These are phyloP conservation scores for Strigomonas culicis DNA, from an alignment of 208 protist genomes.

Conservation along the genomic window DNA sequence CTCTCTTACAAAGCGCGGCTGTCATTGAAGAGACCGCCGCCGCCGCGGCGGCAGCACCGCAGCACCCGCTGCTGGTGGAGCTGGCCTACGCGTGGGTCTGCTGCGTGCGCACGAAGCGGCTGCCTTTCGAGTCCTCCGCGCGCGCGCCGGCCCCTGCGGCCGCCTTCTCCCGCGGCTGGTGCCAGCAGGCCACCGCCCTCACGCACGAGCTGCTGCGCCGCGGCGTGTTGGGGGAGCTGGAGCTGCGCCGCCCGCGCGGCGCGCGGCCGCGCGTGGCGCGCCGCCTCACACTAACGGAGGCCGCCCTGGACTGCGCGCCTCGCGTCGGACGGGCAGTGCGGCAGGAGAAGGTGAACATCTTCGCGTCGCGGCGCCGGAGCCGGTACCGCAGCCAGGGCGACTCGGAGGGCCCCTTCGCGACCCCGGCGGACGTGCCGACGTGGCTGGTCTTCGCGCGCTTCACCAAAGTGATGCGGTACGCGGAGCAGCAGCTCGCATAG, in stretches of 20 bases:
- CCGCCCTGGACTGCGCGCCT: slow-evolving; percentile 25
- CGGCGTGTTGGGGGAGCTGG: too few species aligned
- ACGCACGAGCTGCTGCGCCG: too few species aligned
- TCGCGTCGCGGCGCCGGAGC: slow-evolving; percentile 7
- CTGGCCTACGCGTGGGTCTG: slow-evolving; percentile 43
- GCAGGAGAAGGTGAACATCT: slow-evolving; percentile 16
- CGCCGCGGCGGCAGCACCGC: neutral
- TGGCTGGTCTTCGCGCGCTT: too few species aligned
- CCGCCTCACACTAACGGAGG: slow-evolving; percentile 36
- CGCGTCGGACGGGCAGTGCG: slow-evolving; percentile 37
- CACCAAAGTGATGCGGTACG: too few species aligned
- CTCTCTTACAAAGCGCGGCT: slow-evolving; percentile 14
- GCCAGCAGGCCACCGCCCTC: too few species aligned
- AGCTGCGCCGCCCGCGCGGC: neutral
- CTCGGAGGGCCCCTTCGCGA: neutral
- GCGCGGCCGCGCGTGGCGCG: neutral
- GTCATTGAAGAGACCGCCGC: neutral
- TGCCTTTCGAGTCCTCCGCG: neutral
- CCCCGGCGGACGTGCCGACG: neutral
- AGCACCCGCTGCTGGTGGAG: slow-evolving; percentile 47
- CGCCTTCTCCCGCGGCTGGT: too few species aligned
- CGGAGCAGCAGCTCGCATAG: too few species aligned
- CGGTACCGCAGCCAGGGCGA: neutral
- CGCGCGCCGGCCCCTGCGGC: neutral
- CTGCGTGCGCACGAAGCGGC: neutral